A percentile compares a stretch with the other conserved stretches of the same genome.
These are phyloP conservation scores for Penicillium crustosum DNA, from an alignment of 2,329 filamentous ascomycete genomes.

Conservation along the genomic window DNA sequence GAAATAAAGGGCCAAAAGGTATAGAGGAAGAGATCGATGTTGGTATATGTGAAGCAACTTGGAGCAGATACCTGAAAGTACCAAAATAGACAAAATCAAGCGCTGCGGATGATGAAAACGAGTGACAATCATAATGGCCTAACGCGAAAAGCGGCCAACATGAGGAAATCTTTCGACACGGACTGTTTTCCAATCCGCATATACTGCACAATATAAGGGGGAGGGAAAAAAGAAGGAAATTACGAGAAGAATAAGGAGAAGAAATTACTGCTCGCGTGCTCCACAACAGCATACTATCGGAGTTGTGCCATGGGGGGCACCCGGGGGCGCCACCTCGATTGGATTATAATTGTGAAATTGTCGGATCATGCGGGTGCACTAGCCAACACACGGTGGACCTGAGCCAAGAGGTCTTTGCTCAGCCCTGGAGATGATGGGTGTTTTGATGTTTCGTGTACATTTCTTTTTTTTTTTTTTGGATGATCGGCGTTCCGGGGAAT, in stretches of 20 bases:
- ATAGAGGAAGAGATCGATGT: conserved; percentile 24
- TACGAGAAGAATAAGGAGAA: not conserved
- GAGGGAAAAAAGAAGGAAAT: not conserved
- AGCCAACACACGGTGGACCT: conserved; percentile 7
- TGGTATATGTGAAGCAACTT: conserved; percentile 32
- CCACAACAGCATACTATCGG: conserved; percentile 9
- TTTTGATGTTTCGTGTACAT: not conserved
- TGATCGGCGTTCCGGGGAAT: conserved; percentile 1
- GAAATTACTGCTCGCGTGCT: conserved; percentile 9
- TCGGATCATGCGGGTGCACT: conserved; percentile 7
- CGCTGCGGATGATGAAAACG: conserved; percentile 27
- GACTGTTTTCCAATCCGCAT: conserved; percentile 3
- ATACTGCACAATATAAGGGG: conserved; percentile 1
- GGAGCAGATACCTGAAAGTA: conserved; percentile 27
- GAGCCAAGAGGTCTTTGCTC: not conserved
- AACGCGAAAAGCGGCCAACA: not conserved
- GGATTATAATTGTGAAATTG: conserved; percentile 1
- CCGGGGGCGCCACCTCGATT: not conserved
- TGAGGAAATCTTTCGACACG: not conserved
- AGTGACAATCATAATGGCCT: conserved; percentile 23
- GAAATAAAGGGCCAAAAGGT: conserved; percentile 29
- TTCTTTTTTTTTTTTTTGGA: not conserved
- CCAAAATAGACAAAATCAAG: conserved; percentile 29
- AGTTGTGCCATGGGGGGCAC: conserved; percentile 1
- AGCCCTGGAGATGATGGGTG: not conserved